These are phyloP conservation scores for Paradendryphiella salina DNA, from an alignment of 2,329 filamentous ascomycete species.

Conservation along the genomic window DNA sequence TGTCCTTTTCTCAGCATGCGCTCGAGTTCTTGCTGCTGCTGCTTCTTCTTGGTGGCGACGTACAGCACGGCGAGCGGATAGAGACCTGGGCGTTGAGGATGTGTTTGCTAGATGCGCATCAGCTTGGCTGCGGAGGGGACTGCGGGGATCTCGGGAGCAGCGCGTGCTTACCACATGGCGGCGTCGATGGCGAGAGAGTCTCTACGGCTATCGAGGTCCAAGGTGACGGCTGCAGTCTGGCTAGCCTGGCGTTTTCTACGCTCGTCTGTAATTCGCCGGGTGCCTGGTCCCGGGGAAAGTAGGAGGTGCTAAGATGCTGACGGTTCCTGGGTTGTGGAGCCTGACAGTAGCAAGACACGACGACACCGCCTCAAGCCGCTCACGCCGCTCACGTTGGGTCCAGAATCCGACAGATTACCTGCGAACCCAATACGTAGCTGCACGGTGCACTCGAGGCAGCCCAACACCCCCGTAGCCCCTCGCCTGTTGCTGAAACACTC, in stretches of 20 bases:
- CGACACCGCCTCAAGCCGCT: constrained; percentile 6
- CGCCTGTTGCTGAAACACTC: constrained; percentile 31
- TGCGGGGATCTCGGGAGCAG: constrained; percentile 18
- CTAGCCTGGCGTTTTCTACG: constrained; percentile 5
- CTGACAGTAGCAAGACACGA: constrained; percentile 12
- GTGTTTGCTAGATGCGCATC: constrained; percentile 73
- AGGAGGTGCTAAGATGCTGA: not conserved
- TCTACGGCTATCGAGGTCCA: not conserved
- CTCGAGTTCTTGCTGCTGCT: not conserved
- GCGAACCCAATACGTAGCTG: not conserved
- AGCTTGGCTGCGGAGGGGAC: constrained; percentile 18
- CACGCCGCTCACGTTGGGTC: too few species aligned
- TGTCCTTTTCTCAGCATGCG: constrained; percentile 43
- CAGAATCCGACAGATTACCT: not conserved
- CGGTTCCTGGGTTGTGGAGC: constrained; percentile 5
- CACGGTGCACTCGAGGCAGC: not conserved
- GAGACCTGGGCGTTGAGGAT: constrained; percentile 96
- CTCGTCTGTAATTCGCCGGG: constrained; percentile 20
- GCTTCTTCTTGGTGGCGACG: constrained; percentile 43
- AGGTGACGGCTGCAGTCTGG: constrained; percentile 1
- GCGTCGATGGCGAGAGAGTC: not conserved
- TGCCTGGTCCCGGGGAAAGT: constrained; percentile 16
- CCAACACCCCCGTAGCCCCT: constrained; percentile 1
- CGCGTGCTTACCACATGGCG: constrained; percentile 35
- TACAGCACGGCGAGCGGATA: constrained; percentile 95